phyloP scores from a whole-genome alignment of 192 early-diverging fungal genomes.

The Pilaira anomala region DNA sequence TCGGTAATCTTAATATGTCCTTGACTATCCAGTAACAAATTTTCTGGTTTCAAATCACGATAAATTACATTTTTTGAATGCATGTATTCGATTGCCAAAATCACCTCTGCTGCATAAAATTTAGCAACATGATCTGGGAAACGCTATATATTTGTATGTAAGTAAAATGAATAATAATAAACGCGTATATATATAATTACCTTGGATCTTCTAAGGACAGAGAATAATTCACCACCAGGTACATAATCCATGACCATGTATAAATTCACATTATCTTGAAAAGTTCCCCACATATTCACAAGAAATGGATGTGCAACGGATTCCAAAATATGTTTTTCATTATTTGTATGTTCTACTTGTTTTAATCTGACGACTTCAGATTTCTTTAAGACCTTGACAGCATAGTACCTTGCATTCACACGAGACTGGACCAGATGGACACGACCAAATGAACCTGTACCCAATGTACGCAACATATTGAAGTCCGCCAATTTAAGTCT shows the following conservation, averaged over 20 bases:
- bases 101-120: constrained; percentile 75
- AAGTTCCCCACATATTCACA: constrained; percentile 86
- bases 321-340: constrained; percentile 94
- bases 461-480: constrained; percentile 84
- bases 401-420: constrained; percentile 82
- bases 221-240: constrained; percentile 90
- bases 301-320: constrained; percentile 86
- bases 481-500: constrained; percentile 77
- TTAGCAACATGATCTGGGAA: constrained; percentile 71
- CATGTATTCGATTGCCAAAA: constrained; percentile 75
- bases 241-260: constrained; percentile 99
- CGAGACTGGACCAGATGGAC: constrained; percentile 90
- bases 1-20: constrained; percentile 85
- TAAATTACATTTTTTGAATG: constrained; percentile 75
- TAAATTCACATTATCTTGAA: constrained; percentile 90
- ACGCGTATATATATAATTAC: constrained; percentile 35
- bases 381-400: constrained; percentile 97
- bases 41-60: constrained; percentile 81
- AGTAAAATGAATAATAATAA: background rate
- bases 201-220: constrained; percentile 71
- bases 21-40: constrained; percentile 69
- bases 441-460: constrained; percentile 97
- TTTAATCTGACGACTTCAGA: constrained; percentile 92
- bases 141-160: constrained; percentile 31
- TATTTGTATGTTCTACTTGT: constrained; percentile 98